phyloP scores from a whole-genome alignment of 1,284 basidiomycete genomes.

The Trichosporon coremiiforme region DNA sequence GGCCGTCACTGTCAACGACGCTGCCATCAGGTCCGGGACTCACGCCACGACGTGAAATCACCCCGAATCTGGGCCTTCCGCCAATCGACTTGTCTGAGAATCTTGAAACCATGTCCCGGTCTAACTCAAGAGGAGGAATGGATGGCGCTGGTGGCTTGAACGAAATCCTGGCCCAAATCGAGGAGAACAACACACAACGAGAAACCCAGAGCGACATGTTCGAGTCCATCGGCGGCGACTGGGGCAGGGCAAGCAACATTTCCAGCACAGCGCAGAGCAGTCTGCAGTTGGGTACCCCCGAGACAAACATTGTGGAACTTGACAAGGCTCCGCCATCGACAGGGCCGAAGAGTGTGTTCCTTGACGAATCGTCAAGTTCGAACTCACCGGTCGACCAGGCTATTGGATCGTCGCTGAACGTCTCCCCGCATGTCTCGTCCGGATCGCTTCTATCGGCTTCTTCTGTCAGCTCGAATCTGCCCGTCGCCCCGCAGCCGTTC shows the following conservation, averaged over 20 bases:
- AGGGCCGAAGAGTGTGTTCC: constrained; percentile 7
- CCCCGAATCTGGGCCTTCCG: constrained; percentile 27
- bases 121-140: constrained; percentile 19
- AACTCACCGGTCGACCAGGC: constrained; percentile 13
- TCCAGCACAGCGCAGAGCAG: constrained; percentile 13
- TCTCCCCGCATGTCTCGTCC: not conserved
- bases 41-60: constrained; percentile 31
- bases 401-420: not conserved
- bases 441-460: constrained; percentile 22
- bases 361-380: constrained; percentile 1
- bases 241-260: constrained; percentile 11
- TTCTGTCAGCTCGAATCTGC: constrained; percentile 24
- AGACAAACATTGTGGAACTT: constrained; percentile 3
- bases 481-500: constrained; percentile 2
- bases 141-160: constrained; percentile 38
- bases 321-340: constrained; percentile 5
- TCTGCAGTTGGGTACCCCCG: constrained; percentile 7
- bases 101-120: constrained; percentile 18
- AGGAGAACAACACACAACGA: constrained; percentile 41
- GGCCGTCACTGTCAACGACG: constrained; percentile 36
- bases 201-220: constrained; percentile 23
- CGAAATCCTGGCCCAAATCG: constrained; percentile 49
- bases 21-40: constrained; percentile 29
- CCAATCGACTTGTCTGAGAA: constrained; percentile 28
- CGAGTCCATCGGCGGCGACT: constrained; percentile 14